Conservation (phyloP, 192 early-diverging fungal genomes). For the Dimargaris verticillata region DNA sequence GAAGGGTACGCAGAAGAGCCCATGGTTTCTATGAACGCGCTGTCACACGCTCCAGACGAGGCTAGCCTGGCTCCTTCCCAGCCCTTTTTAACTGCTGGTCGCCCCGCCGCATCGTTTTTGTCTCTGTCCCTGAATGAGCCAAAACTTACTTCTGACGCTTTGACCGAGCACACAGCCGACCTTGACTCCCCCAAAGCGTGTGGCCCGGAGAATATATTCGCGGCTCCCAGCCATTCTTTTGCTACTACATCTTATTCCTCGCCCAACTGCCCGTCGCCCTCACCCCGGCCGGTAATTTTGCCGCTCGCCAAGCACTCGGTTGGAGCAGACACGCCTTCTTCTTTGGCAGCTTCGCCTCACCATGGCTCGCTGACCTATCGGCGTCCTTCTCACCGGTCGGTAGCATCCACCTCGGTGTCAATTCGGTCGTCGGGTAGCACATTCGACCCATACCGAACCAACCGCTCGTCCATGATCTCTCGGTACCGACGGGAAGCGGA, state of each 20-base stretch:
- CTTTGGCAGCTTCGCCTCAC: not conserved
- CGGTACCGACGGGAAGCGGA: not conserved
- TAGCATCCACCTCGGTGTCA: not conserved
- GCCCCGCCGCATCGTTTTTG: too few relatives aligned
- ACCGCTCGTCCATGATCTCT: slow-evolving; percentile 1
- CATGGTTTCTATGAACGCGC: not conserved
- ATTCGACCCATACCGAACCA: not conserved
- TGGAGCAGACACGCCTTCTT: not conserved
- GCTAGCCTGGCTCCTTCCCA: too few relatives aligned
- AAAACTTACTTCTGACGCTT: too few relatives aligned
- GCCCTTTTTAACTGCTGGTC: too few relatives aligned
- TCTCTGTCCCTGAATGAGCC: too few relatives aligned
- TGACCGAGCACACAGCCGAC: too few relatives aligned
- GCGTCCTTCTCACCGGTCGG: not conserved
- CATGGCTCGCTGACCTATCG: not conserved
- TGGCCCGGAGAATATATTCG: too few relatives aligned
- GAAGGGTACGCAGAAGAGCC: not conserved
- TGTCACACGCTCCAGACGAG: not conserved
- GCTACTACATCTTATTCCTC: too few relatives aligned
- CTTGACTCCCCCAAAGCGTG: too few relatives aligned
- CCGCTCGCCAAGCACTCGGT: not conserved
- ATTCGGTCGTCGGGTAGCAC: not conserved
- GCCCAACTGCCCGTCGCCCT: not conserved
- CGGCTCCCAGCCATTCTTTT: too few relatives aligned
- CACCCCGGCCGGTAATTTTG: not conserved